Conservation (phyloP, 768 basidiomycete genomes). For the Amanita pallidorosea region DNA sequence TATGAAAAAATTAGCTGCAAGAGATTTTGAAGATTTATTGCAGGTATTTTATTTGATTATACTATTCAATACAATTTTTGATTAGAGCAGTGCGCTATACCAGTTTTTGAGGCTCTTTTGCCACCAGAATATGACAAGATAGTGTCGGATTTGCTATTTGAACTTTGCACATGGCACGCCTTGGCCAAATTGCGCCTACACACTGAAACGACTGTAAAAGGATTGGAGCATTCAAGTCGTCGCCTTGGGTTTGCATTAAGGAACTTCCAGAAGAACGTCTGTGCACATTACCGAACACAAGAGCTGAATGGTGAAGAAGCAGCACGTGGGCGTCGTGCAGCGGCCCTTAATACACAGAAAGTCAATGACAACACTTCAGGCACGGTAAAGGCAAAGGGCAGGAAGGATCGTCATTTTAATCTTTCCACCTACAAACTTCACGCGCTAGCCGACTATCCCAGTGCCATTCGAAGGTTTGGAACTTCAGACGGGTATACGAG, state of each 20-base stretch:
- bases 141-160: slow-evolving; percentile 18
- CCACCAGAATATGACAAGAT: slow-evolving; percentile 16
- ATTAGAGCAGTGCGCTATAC: slow-evolving; percentile 17
- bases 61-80: too few relatives aligned
- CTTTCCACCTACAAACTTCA: too few relatives aligned
- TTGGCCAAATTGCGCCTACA: slow-evolving; percentile 19
- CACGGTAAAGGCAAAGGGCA: too few relatives aligned
- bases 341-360: background rate
- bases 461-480: too few relatives aligned
- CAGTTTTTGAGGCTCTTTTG: slow-evolving; percentile 26
- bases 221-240: slow-evolving; percentile 15
- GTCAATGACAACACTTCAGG: too few relatives aligned
- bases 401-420: too few relatives aligned
- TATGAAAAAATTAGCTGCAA: slow-evolving; percentile 19
- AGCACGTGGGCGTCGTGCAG: slow-evolving; percentile 8
- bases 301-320: slow-evolving; percentile 17
- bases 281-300: slow-evolving; percentile 10
- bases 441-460: too few relatives aligned
- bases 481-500: too few relatives aligned
- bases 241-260: slow-evolving; percentile 16
- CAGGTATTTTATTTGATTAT: too few relatives aligned
- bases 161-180: slow-evolving; percentile 23
- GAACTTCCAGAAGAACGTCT: slow-evolving; percentile 11
- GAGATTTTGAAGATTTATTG: slow-evolving; percentile 26
- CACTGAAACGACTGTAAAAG: slow-evolving; percentile 12